Evolutionary conservation across 257 asterid genomes (phyloP).

Genomic region (Fraxinus cuspidata): DNA sequence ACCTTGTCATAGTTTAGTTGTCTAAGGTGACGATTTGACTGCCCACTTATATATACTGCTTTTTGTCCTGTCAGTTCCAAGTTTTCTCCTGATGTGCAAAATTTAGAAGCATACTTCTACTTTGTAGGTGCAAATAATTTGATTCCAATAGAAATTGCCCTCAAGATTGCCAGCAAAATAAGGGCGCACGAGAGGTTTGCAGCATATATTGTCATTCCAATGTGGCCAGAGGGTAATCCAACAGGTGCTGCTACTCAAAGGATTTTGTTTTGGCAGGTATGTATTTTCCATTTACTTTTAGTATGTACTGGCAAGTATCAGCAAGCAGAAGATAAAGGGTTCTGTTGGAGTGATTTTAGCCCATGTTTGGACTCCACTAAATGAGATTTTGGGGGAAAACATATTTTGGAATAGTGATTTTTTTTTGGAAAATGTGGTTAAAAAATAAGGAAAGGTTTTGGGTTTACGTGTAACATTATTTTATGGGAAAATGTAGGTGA

Average conservation of each 20-base stretch:
- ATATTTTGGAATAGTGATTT: no score
- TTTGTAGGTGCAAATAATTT: slow-evolving; percentile 57
- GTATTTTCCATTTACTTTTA: background rate
- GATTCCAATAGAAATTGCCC: slow-evolving; percentile 58
- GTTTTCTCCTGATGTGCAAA: background rate
- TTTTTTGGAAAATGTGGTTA: no score
- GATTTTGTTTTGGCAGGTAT: slow-evolving; percentile 67
- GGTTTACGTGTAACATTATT: no score
- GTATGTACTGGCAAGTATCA: background rate
- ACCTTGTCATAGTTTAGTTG: background rate
- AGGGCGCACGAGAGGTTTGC: slow-evolving; percentile 48
- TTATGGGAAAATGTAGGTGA: no score
- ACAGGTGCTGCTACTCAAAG: slow-evolving; percentile 47
- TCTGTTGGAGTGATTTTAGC: background rate
- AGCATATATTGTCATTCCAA: slow-evolving; percentile 56
- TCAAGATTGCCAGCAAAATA: slow-evolving; percentile 51
- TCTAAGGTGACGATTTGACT: background rate
- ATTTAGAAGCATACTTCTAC: background rate
- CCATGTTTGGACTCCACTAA: no score
- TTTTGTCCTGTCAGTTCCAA: background rate
- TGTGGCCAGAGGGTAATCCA: slow-evolving; percentile 73
- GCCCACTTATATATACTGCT: background rate
- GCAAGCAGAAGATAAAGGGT: background rate
- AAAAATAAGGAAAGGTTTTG: no score
- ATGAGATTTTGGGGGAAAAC: no score